phyloP scores from a whole-genome alignment of 148 eudicot species.

The Polygonum maritimum region DNA sequence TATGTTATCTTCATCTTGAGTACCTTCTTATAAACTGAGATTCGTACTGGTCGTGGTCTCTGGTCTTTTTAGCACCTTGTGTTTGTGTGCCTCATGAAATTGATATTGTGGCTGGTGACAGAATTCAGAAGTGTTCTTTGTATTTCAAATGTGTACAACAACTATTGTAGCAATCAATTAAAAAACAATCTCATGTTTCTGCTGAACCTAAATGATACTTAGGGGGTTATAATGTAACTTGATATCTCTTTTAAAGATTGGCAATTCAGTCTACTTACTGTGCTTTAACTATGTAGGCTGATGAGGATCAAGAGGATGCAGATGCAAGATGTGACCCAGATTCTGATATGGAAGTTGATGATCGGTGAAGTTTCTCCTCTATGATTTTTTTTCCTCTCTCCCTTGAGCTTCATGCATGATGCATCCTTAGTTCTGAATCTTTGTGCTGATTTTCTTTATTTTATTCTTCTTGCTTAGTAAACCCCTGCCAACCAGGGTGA shows the following conservation, averaged over 20 bases:
- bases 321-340: conserved; percentile 75
- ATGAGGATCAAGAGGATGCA: conserved; percentile 70
- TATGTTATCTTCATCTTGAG: not conserved
- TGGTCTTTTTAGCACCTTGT: not conserved
- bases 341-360: conserved; percentile 65
- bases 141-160: not conserved
- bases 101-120: not conserved
- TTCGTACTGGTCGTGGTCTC: not conserved
- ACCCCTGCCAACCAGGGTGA: conserved; percentile 57
- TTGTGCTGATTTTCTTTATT: not conserved
- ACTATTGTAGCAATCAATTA: not conserved
- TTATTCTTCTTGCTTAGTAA: conserved; percentile 26
- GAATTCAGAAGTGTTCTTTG: not conserved
- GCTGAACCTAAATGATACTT: not conserved
- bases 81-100: not conserved
- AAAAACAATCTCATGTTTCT: not conserved
- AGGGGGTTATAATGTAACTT: not conserved
- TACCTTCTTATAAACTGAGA: not conserved
- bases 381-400: not conserved
- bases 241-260: not conserved
- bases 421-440: conserved; percentile 6
- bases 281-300: conserved; percentile 38
- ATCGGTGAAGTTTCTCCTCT: conserved; percentile 28
- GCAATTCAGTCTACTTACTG: not conserved
- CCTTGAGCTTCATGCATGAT: not conserved